Conservation (phyloP, 176 grass and related monocot species). For the Raddia distichophylla region DNA sequence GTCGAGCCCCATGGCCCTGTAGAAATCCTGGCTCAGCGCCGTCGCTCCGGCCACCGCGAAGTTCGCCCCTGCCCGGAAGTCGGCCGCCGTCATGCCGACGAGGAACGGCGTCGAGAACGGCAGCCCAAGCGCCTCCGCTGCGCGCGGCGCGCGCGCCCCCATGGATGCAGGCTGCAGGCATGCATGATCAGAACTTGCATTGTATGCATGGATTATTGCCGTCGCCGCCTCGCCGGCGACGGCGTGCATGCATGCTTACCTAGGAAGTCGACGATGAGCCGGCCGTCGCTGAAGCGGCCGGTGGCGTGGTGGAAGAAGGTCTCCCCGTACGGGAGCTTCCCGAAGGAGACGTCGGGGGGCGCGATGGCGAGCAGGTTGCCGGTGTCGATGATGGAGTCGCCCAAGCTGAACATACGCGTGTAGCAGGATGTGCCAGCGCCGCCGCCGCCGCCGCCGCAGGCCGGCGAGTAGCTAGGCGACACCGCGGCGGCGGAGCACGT, state of each 20-base stretch:
- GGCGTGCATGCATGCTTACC: slow-evolving; percentile 4
- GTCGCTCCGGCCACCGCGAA: slow-evolving; percentile 56
- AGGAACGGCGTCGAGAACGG: slow-evolving; percentile 54
- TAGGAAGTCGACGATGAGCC: slow-evolving; percentile 63
- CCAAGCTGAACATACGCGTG: slow-evolving; percentile 56
- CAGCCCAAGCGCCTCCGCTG: slow-evolving; percentile 52
- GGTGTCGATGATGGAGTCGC: slow-evolving; percentile 60
- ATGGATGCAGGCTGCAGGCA: too few relatives aligned
- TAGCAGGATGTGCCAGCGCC: slow-evolving; percentile 25
- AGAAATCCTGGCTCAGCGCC: slow-evolving; percentile 52
- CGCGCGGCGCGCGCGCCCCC: background rate
- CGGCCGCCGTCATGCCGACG: slow-evolving; percentile 30
- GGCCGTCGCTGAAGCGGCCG: slow-evolving; percentile 27
- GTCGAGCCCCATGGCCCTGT: slow-evolving; percentile 49
- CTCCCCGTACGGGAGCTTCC: slow-evolving; percentile 49
- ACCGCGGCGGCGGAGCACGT: background rate
- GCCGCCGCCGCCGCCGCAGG: too few relatives aligned
- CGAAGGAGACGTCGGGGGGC: background rate
- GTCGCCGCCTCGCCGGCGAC: background rate
- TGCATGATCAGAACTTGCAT: too few relatives aligned
- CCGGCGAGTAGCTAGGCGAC: background rate
- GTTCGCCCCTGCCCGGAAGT: slow-evolving; percentile 52
- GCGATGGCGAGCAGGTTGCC: slow-evolving; percentile 41
- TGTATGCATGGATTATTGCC: too few relatives aligned
- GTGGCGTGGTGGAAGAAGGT: slow-evolving; percentile 61